phyloP scores from a whole-genome alignment of 2,329 filamentous ascomycete species.

The Penicillium nordicum region DNA sequence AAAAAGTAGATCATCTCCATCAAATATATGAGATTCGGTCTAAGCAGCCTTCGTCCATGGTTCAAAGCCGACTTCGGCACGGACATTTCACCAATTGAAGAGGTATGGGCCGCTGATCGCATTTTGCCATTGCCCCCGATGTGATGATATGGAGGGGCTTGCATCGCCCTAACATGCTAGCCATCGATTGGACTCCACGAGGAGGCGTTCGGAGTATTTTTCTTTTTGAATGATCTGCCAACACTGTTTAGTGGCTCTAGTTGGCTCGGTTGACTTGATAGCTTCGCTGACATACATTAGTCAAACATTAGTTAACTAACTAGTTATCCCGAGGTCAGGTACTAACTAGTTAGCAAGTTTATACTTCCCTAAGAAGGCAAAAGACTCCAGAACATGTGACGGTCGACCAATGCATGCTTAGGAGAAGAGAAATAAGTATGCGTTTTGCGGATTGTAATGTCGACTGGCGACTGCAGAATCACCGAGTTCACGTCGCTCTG shows the following conservation, averaged over 20 bases:
- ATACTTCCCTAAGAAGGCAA: background rate
- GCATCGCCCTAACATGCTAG: slow-evolving; percentile 10
- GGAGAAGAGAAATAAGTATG: slow-evolving; percentile 7
- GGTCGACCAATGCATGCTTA: slow-evolving; percentile 4
- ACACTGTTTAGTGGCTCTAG: background rate
- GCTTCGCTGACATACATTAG: slow-evolving; percentile 5
- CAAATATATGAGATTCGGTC: slow-evolving; percentile 9
- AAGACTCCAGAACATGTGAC: slow-evolving; percentile 17
- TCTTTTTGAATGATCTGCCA: background rate
- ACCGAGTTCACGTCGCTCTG: slow-evolving; percentile 8
- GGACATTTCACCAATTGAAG: slow-evolving; percentile 16
- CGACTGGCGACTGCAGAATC: slow-evolving; percentile 23
- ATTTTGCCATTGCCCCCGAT: slow-evolving; percentile 4
- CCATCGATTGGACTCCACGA: slow-evolving; percentile 12
- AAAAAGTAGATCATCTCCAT: background rate
- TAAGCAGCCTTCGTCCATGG: slow-evolving; percentile 11
- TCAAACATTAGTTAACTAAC: slow-evolving; percentile 1
- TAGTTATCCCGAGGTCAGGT: background rate
- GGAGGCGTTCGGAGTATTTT: slow-evolving; percentile 13
- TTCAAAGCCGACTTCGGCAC: slow-evolving; percentile 6
- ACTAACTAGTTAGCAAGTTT: background rate
- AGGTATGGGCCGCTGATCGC: slow-evolving; percentile 16
- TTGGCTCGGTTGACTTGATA: background rate
- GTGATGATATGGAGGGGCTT: slow-evolving; percentile 25
- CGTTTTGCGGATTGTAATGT: slow-evolving; percentile 14